These are phyloP conservation scores for Colletotrichum noveboracense DNA, from an alignment of 2,329 filamentous ascomycete genomes.

Conservation along the genomic window DNA sequence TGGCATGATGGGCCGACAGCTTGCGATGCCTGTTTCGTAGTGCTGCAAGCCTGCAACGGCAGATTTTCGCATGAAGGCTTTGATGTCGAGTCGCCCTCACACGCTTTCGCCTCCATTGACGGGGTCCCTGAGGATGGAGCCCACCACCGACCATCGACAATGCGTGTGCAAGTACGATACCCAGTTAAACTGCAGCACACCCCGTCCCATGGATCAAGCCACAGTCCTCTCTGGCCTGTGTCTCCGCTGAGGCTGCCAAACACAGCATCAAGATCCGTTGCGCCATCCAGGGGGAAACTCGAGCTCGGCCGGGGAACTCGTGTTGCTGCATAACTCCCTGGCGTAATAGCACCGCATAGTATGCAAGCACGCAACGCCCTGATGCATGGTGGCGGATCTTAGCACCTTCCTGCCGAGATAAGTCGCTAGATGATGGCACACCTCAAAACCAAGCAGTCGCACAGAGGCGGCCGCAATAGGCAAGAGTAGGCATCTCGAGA, in stretches of 20 bases:
- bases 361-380: constrained; percentile 2
- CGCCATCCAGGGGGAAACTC: constrained; percentile 9
- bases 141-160: background rate
- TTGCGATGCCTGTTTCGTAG: background rate
- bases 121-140: background rate
- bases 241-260: background rate
- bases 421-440: background rate
- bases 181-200: background rate
- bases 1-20: background rate
- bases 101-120: background rate
- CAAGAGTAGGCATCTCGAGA: background rate
- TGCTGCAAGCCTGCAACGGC: background rate
- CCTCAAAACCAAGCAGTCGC: background rate
- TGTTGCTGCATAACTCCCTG: background rate
- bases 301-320: background rate
- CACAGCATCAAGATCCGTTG: background rate
- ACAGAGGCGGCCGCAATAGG: constrained; percentile 10
- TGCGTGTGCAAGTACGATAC: background rate
- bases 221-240: background rate
- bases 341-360: background rate
- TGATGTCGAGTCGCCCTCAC: background rate
- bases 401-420: constrained; percentile 1
- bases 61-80: background rate
- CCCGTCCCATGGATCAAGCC: background rate
- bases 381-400: constrained; percentile 13